phyloP scores from a whole-genome alignment of 257 asterid genomes.

The Plantago elongata region DNA sequence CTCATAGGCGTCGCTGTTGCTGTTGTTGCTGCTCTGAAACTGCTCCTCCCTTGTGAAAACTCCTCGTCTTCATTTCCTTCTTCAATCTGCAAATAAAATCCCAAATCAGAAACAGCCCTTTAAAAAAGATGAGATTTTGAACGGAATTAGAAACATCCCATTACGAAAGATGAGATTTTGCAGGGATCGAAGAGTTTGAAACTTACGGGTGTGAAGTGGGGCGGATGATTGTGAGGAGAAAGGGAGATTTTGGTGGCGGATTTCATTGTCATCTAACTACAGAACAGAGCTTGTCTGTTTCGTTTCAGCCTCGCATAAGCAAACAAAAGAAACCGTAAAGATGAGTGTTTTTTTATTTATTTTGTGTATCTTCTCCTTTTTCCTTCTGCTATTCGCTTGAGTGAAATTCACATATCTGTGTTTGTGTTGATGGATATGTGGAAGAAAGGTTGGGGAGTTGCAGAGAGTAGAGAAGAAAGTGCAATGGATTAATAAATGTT shows the following conservation, averaged over 20 bases:
- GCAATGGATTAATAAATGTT: slow-evolving; percentile 9
- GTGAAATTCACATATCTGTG: too few species aligned
- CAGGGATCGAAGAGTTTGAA: too few species aligned
- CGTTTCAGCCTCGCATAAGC: too few species aligned
- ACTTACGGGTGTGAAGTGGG: slow-evolving; percentile 52
- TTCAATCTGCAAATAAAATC: slow-evolving; percentile 56
- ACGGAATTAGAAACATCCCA: neutral
- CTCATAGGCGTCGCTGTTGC: slow-evolving; percentile 35
- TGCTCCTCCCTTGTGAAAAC: slow-evolving; percentile 51
- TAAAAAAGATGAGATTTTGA: neutral
- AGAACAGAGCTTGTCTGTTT: too few species aligned
- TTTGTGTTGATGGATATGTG: neutral
- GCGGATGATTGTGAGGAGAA: slow-evolving; percentile 47
- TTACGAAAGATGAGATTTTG: neutral
- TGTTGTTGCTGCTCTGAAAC: slow-evolving; percentile 35
- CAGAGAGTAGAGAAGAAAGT: neutral
- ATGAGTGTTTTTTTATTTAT: too few species aligned
- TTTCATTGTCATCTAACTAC: slow-evolving; percentile 2
- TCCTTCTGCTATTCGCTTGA: too few species aligned
- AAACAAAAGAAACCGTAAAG: too few species aligned
- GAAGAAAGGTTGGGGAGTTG: neutral
- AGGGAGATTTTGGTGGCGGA: slow-evolving; percentile 59
- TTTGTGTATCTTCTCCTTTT: too few species aligned
- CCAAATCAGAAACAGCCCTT: neutral
- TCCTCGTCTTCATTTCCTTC: slow-evolving; percentile 94